Percentiles rank a stretch among this genome's conserved stretches.
Conservation (phyloP, 768 basidiomycete species). For the Phlebiopsis gigantea region DNA sequence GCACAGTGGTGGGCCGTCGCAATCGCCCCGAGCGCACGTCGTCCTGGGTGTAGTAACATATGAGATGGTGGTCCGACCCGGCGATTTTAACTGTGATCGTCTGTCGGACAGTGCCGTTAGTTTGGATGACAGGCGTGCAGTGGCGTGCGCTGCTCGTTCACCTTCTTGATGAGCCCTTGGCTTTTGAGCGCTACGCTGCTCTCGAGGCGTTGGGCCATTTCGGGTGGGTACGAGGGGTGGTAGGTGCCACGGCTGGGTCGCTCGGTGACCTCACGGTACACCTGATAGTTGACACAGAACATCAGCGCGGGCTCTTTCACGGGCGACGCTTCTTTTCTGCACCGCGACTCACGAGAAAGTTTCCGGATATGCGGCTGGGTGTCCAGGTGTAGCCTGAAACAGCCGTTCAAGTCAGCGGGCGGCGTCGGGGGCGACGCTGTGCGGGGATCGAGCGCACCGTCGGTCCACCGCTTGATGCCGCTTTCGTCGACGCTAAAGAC, state of each 20-base stretch:
- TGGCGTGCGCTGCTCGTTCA: constrained; percentile 17
- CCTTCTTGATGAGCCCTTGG: constrained; percentile 83
- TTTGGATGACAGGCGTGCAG: not conserved
- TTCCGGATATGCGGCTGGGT: constrained; percentile 78
- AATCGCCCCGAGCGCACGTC: constrained; percentile 70
- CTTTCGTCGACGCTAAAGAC: constrained; percentile 88
- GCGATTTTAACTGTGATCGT: constrained; percentile 83
- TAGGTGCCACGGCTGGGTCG: constrained; percentile 47
- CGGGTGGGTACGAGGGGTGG: constrained; percentile 14
- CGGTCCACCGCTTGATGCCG: constrained; percentile 87
- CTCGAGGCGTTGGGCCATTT: constrained; percentile 14
- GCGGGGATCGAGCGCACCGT: constrained; percentile 27
- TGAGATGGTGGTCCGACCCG: constrained; percentile 74
- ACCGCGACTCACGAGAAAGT: constrained; percentile 60
- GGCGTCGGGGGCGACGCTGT: not conserved
- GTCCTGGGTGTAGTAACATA: constrained; percentile 79
- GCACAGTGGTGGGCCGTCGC: constrained; percentile 60
- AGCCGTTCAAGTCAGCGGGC: too few relatives aligned
- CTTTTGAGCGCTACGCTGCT: constrained; percentile 22
- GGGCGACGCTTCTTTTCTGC: too few relatives aligned
- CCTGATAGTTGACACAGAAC: constrained; percentile 34
- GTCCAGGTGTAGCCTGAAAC: constrained; percentile 46
- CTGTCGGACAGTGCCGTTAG: constrained; percentile 30
- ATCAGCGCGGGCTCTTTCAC: not conserved
- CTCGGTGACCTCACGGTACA: constrained; percentile 78